Evolutionary conservation across 2,329 filamentous ascomycete species (phyloP).

Genomic region (Ophiostoma fasciatum): DNA sequence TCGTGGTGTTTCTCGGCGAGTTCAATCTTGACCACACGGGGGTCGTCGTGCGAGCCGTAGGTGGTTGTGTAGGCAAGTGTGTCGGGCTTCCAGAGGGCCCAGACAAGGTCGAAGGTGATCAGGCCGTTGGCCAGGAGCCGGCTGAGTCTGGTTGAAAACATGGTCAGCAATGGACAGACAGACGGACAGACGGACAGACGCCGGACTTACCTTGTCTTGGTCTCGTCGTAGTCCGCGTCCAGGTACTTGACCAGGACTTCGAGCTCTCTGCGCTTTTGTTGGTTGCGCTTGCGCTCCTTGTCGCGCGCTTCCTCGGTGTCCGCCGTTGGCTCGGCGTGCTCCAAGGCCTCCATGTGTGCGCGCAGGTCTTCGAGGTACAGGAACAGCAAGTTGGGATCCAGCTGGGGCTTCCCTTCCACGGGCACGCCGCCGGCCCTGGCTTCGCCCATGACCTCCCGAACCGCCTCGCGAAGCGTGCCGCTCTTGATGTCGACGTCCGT

Average conservation of each 20-base stretch:
- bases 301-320: slow-evolving; percentile 43
- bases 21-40: slow-evolving; percentile 70
- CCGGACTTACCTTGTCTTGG: slow-evolving; percentile 42
- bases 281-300: slow-evolving; percentile 43
- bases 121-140: slow-evolving; percentile 68
- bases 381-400: slow-evolving; percentile 59
- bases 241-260: slow-evolving; percentile 37
- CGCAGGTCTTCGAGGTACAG: slow-evolving; percentile 69
- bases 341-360: slow-evolving; percentile 46
- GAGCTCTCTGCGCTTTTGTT: slow-evolving; percentile 46
- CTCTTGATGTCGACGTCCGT: slow-evolving; percentile 78
- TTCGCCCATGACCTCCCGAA: slow-evolving; percentile 57
- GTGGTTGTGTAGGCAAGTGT: slow-evolving; percentile 65
- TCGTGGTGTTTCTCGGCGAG: slow-evolving; percentile 54
- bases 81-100: slow-evolving; percentile 81
- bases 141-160: slow-evolving; percentile 40
- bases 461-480: slow-evolving; percentile 56
- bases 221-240: slow-evolving; percentile 57
- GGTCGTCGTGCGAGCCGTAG: slow-evolving; percentile 62
- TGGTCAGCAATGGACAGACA: too few relatives aligned
- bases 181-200: too few relatives aligned
- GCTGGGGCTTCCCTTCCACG: slow-evolving; percentile 64
- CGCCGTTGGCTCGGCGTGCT: slow-evolving; percentile 34
- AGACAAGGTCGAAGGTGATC: slow-evolving; percentile 78
- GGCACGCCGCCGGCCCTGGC: slow-evolving; percentile 64